Evolutionary conservation across 768 basidiomycete genomes (phyloP), one percentile per base, ranked within the genome.

Genomic region (Amanita muscaria): DNA sequence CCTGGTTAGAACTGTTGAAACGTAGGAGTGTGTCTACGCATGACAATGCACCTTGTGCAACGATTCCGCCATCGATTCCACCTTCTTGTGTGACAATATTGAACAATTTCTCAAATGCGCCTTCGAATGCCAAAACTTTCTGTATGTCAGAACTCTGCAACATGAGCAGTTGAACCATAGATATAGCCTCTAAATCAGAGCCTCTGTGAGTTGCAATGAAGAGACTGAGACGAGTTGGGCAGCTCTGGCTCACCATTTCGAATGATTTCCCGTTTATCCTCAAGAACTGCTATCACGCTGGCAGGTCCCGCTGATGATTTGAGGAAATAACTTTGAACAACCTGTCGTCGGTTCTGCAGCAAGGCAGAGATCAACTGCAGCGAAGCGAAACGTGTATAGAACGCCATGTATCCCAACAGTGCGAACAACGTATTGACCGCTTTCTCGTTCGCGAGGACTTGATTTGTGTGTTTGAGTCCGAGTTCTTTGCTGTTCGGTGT

Each of bases 1-100:
- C 93, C 72, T 94, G 93, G 61, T 98, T 99, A 8, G 91, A 93
- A 19, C 80, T 77, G 62, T 99, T 98, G 66, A 87, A 94, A 22
- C 90, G 76, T 49, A 99, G 68, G 16, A 99, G 66, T n/a, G 77
- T 76, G 50, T 91, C 91, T 12, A 91, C 77, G 51, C 88, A 91
- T 14, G 76, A 71, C 46, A 99, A 65, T n/a, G 88, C 88, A 52
- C 91, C 83, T 52, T 87, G 82, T 0, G 88, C 79, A 33, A 88
- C 83, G 44, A 84, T 72, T 8, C 91, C 91, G 12, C 93, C 92
- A 53, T 97, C 93, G 18, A 92, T 71, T 0, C 96, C 96, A 16
- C 91, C 89, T 61, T 97, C 94, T 49, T 78, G 74, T 7, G 77
- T 73, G 49, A 98, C 76, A 38, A 88, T 91, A 44, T 81, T 81